These are phyloP conservation scores for Cercospora sesami DNA, from an alignment of 2,329 filamentous ascomycete species.

Conservation along the genomic window DNA sequence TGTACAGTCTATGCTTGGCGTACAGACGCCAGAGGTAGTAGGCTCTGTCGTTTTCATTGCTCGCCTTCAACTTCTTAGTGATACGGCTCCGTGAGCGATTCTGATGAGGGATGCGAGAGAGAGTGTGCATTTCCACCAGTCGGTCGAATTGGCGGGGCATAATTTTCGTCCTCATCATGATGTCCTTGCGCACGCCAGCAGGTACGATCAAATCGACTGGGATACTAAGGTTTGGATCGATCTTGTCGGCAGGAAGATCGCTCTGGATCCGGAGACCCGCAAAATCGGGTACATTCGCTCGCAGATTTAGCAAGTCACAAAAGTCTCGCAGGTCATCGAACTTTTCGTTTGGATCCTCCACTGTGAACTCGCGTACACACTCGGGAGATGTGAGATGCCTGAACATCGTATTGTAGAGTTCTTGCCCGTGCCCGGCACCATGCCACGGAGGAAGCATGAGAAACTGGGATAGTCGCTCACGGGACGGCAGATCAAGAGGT, in stretches of 20 bases:
- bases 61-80: conserved; percentile 48
- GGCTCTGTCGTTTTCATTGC: conserved; percentile 59
- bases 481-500: conserved; percentile 65
- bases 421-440: conserved; percentile 71
- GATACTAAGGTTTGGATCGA: conserved; percentile 56
- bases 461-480: conserved; percentile 89
- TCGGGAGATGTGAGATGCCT: conserved; percentile 61
- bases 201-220: conserved; percentile 60
- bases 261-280: conserved; percentile 52
- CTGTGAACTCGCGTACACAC: conserved; percentile 77
- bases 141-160: conserved; percentile 73
- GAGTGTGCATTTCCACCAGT: conserved; percentile 72
- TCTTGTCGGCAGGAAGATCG: conserved; percentile 47
- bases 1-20: conserved; percentile 74
- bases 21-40: conserved; percentile 72
- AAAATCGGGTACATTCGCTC: conserved; percentile 45
- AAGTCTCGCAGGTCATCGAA: conserved; percentile 79
- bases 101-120: conserved; percentile 54
- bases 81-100: conserved; percentile 52
- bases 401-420: conserved; percentile 80
- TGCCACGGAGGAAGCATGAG: conserved; percentile 87
- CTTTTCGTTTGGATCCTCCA: conserved; percentile 88
- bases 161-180: conserved; percentile 68
- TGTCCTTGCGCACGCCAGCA: conserved; percentile 53
- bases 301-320: conserved; percentile 68